phyloP scores from a whole-genome alignment of 2,329 filamentous ascomycete species.

The Amauroascus verrucosus region DNA sequence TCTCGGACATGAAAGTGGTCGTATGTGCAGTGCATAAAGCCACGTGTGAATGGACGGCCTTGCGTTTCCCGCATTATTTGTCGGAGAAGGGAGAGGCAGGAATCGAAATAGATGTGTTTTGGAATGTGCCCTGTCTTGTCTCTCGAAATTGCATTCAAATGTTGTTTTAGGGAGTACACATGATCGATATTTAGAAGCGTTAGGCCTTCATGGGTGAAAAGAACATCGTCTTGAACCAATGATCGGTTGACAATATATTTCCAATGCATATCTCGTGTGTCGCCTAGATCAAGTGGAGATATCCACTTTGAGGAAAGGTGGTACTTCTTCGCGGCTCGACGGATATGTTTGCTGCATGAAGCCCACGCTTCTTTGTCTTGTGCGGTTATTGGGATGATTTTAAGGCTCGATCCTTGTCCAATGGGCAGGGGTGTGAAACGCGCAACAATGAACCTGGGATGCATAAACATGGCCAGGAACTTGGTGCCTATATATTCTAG shows the following conservation, averaged over 20 bases:
- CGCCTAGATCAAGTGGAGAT: slow-evolving; percentile 21
- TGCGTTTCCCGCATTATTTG: slow-evolving; percentile 33
- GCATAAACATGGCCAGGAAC: slow-evolving; percentile 31
- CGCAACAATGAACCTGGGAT: slow-evolving; percentile 34
- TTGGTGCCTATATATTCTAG: slow-evolving; percentile 35
- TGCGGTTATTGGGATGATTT: slow-evolving; percentile 29
- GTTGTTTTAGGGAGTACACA: slow-evolving; percentile 37
- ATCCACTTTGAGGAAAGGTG: slow-evolving; percentile 32
- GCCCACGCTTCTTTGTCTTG: slow-evolving; percentile 26
- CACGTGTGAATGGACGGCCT: slow-evolving; percentile 35
- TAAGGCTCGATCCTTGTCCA: slow-evolving; percentile 30
- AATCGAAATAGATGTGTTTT: slow-evolving; percentile 29
- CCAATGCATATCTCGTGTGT: slow-evolving; percentile 6
- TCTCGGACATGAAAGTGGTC: slow-evolving; percentile 33
- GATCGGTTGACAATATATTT: slow-evolving; percentile 36
- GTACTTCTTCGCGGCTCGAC: slow-evolving; percentile 31
- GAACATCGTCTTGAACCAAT: slow-evolving; percentile 36
- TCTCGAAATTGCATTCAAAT: slow-evolving; percentile 31
- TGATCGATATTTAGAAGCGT: slow-evolving; percentile 38
- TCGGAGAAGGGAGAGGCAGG: slow-evolving; percentile 33
- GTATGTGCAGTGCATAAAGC: slow-evolving; percentile 37
- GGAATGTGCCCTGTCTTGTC: slow-evolving; percentile 21
- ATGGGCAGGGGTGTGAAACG: slow-evolving; percentile 33
- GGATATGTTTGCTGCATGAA: slow-evolving; percentile 26
- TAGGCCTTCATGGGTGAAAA: slow-evolving; percentile 37